Evolutionary conservation across 345 rosid genomes (phyloP).

Genomic region (Eutrema japonicum): DNA sequence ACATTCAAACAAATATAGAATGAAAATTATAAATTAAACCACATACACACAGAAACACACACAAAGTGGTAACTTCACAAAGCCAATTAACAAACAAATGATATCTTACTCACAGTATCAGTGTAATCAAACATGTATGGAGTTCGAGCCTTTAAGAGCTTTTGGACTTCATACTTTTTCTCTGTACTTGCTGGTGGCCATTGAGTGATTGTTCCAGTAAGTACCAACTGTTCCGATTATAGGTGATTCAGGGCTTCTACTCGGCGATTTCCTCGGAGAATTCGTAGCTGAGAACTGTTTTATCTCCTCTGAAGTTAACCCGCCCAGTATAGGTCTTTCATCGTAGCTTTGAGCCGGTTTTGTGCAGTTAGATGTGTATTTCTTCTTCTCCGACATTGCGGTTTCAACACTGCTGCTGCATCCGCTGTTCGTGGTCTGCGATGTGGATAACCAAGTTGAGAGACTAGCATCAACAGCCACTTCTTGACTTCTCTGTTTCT

Average conservation of each 20-base stretch:
- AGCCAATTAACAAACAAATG: slow-evolving; percentile 24
- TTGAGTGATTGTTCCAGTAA: slow-evolving; percentile 63
- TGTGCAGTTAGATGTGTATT: slow-evolving; percentile 51
- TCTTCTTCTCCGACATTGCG: slow-evolving; percentile 41
- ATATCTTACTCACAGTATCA: slow-evolving; percentile 15
- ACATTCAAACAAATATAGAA: slow-evolving; percentile 27
- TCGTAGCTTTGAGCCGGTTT: slow-evolving; percentile 58
- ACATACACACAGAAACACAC: slow-evolving; percentile 5
- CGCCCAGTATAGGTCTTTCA: slow-evolving; percentile 85
- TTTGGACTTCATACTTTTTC: slow-evolving; percentile 55
- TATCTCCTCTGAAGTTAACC: slow-evolving; percentile 77
- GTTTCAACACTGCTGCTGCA: slow-evolving; percentile 22
- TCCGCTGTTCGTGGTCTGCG: slow-evolving; percentile 44
- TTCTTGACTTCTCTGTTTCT: slow-evolving; percentile 53
- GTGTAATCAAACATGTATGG: too few relatives aligned
- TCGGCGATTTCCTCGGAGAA: slow-evolving; percentile 78
- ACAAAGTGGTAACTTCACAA: slow-evolving; percentile 12
- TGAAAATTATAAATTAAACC: slow-evolving; percentile 12
- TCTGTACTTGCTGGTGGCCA: slow-evolving; percentile 57
- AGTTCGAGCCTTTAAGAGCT: too few relatives aligned
- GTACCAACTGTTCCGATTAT: slow-evolving; percentile 84
- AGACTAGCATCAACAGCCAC: slow-evolving; percentile 89
- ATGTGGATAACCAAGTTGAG: slow-evolving; percentile 81
- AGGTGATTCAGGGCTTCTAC: slow-evolving; percentile 76
- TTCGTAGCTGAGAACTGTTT: slow-evolving; percentile 71